Evolutionary conservation across 1,284 basidiomycete genomes (phyloP).

Genomic region (Taiwanofungus camphoratus): DNA sequence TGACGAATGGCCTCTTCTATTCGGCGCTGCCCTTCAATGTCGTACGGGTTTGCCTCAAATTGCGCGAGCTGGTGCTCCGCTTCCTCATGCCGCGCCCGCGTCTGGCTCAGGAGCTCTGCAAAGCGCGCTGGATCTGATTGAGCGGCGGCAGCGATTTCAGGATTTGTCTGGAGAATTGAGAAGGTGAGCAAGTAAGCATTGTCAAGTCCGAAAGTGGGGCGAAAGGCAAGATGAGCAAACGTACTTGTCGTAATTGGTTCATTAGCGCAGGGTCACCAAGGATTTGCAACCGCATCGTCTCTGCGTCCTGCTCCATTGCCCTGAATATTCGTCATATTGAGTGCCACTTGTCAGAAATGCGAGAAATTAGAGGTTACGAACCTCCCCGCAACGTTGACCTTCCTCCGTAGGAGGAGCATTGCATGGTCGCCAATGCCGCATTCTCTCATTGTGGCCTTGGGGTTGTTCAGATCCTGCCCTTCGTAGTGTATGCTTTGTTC

Average conservation of each 20-base stretch:
- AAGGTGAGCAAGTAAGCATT: too few relatives aligned
- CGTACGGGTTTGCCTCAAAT: constrained; percentile 83
- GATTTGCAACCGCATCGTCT: constrained; percentile 86
- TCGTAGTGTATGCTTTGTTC: constrained; percentile 71
- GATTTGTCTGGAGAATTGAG: constrained; percentile 52
- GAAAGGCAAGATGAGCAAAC: constrained; percentile 15
- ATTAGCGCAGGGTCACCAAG: constrained; percentile 81
- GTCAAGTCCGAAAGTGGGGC: too few relatives aligned
- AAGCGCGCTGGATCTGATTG: constrained; percentile 66
- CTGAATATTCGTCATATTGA: constrained; percentile 28
- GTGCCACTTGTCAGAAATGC: background rate
- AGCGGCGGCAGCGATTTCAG: constrained; percentile 75
- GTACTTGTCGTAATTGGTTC: constrained; percentile 65
- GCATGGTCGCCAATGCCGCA: constrained; percentile 58
- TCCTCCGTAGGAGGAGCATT: constrained; percentile 64
- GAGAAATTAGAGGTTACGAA: constrained; percentile 27
- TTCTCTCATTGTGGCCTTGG: constrained; percentile 60
- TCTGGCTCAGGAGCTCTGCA: constrained; percentile 64
- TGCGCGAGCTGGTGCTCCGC: constrained; percentile 60
- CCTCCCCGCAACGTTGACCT: constrained; percentile 56
- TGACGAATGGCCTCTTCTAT: constrained; percentile 95
- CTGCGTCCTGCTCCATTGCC: constrained; percentile 71
- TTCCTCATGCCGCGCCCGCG: constrained; percentile 50
- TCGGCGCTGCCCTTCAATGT: constrained; percentile 85
- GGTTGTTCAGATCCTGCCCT: constrained; percentile 56